Base-by-base conservation (phyloP, 495 filamentous ascomycete genomes). In the Cercophora samala region DNA sequence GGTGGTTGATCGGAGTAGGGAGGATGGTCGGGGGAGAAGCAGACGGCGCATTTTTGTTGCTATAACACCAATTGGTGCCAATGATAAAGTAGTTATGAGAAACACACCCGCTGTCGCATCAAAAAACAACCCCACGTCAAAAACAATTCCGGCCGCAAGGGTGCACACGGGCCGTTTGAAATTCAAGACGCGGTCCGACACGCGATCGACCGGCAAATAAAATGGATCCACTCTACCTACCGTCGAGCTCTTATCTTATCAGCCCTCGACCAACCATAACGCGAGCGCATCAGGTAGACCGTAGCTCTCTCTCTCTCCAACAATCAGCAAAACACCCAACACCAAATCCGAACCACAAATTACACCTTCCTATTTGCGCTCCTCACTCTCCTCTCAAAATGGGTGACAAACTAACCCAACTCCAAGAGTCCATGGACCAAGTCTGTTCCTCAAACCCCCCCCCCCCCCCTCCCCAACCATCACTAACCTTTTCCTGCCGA, bases 401-500 rank as follows among this genome's bases (percentile, higher is more conserved):
- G 94, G 90, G 90, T 0, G 95, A 99, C 78, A 86, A 89, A 55
- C 86, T 99, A 52, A 97, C 95, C 4, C 93, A 97, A 75, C 85
- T 99, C 53, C 95, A 99, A 82, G 93, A 96, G 76, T 91, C 92
- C 75, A 89, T 96, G 64, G 94, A 98, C 75, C 89, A 96, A 82
- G 92, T 94, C 42, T 4, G 81, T 67, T 18, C 51, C 63, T 65
- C 37, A 0, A 9, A 3, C 65, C 61, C 42, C 58, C 21, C 58
- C 22, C 6, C 22, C 19, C 4, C 13, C 19, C 37, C 22, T 13
- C 23, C 13, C 22, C 19, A 26, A 22, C 67, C 69, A n/a, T 65
- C 69, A 58, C 62, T 60, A 23, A 55, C 37, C 18, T 37, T 42
- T 22, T 21, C 37, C 18, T 56, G 5, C 6, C 26, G n/a, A 70